These are phyloP conservation scores for Rhododendron mucronatum DNA, from an alignment of 148 eudicot genomes.

Conservation along the genomic window DNA sequence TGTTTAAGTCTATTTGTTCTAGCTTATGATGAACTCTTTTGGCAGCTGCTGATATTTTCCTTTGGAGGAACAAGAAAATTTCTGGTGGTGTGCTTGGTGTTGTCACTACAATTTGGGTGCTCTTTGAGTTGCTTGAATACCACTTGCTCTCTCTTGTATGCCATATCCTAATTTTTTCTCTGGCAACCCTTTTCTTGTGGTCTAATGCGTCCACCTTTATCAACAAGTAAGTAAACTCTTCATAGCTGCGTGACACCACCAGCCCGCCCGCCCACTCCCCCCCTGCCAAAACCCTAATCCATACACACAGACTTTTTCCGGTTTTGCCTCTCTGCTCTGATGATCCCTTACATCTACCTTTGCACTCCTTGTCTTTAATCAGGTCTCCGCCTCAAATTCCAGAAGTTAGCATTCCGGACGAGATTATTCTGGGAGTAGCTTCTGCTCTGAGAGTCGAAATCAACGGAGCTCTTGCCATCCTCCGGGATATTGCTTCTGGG, in stretches of 20 bases:
- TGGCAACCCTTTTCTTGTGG: constrained; percentile 57
- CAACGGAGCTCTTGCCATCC: constrained; percentile 33
- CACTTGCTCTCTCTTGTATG: constrained; percentile 60
- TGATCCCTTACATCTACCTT: neutral
- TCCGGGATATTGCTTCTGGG: constrained; percentile 52
- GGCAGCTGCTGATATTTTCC: constrained; percentile 63
- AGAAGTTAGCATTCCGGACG: constrained; percentile 46
- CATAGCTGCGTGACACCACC: neutral
- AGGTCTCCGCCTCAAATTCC: constrained; percentile 56
- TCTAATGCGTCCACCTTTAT: constrained; percentile 53
- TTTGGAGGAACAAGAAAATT: constrained; percentile 72
- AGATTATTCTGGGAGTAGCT: constrained; percentile 33
- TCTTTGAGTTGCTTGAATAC: constrained; percentile 56
- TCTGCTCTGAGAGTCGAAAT: constrained; percentile 40
- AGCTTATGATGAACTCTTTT: neutral
- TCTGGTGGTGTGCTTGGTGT: constrained; percentile 49
- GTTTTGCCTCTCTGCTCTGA: neutral
- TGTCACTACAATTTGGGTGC: constrained; percentile 58
- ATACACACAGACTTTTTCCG: neutral
- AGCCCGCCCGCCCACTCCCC: neutral
- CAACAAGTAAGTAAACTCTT: constrained; percentile 13
- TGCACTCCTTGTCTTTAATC: neutral
- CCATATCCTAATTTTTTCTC: constrained; percentile 48
- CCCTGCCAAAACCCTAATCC: neutral
- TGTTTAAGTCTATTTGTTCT: neutral